Evolutionary conservation across 192 early-diverging fungal species (phyloP).

Genomic region (Linnemannia elongata): DNA sequence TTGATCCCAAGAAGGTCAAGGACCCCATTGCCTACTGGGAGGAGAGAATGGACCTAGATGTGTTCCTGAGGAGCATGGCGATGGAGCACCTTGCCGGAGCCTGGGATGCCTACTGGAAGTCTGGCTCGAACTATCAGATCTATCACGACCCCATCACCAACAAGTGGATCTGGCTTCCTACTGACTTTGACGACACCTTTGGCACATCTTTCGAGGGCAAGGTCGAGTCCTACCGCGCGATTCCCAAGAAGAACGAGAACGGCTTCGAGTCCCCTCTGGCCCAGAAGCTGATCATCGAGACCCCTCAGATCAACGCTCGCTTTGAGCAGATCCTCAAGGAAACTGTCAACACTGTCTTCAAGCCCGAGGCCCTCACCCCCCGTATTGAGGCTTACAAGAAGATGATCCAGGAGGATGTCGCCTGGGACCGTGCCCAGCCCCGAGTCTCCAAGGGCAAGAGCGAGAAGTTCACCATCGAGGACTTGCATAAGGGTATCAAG

Average conservation of each 20-base stretch:
- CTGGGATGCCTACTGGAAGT: conserved; percentile 59
- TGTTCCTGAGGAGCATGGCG: conserved; percentile 48
- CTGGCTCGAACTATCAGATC: conserved; percentile 60
- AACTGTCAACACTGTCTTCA: conserved; percentile 58
- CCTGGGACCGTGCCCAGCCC: conserved; percentile 53
- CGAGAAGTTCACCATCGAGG: conserved; percentile 30
- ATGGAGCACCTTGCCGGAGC: conserved; percentile 57
- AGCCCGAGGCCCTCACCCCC: conserved; percentile 54
- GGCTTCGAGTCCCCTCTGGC: conserved; percentile 44
- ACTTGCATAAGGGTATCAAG: conserved; percentile 14
- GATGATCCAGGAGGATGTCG: conserved; percentile 60
- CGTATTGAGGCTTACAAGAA: conserved; percentile 45
- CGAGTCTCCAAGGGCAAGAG: conserved; percentile 27
- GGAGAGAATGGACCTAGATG: conserved; percentile 33
- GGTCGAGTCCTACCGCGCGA: conserved; percentile 34
- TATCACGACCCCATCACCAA: conserved; percentile 51
- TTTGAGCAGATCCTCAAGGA: conserved; percentile 61
- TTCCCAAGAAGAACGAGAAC: conserved; percentile 29
- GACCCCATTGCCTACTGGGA: conserved; percentile 43
- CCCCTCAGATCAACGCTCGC: conserved; percentile 44
- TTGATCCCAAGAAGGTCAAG: conserved; percentile 17
- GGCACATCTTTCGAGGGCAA: conserved; percentile 45
- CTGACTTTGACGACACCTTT: conserved; percentile 62
- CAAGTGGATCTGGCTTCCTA: conserved; percentile 59
- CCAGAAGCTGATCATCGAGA: conserved; percentile 50